Evolutionary conservation across 2,329 filamentous ascomycete species (phyloP).

Genomic region (Arthrinium phaeospermum): DNA sequence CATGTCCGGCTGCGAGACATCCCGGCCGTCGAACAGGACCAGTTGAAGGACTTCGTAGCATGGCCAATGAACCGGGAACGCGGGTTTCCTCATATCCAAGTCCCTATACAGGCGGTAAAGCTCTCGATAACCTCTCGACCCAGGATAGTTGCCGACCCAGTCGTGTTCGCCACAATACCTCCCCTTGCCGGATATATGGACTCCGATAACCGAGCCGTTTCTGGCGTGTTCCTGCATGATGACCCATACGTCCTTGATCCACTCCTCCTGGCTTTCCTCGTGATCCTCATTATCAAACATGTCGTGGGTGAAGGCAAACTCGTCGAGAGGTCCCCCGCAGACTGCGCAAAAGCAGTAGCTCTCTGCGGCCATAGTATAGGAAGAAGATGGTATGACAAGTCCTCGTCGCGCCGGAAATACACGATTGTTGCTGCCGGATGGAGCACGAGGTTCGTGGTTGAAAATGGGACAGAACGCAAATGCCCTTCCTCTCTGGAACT

Average conservation of each 20-base stretch:
- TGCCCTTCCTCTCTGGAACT: neutral
- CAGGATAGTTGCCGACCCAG: neutral
- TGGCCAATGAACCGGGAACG: neutral
- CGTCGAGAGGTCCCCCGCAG: neutral
- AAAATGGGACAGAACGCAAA: too few relatives aligned
- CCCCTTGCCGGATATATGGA: neutral
- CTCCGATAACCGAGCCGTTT: neutral
- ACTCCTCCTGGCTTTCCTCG: neutral
- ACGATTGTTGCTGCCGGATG: too few relatives aligned
- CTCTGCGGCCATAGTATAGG: neutral
- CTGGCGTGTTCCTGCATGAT: neutral
- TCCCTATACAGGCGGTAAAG: neutral
- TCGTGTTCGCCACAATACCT: neutral
- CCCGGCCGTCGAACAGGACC: neutral
- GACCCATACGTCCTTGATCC: neutral
- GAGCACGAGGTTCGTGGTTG: too few relatives aligned
- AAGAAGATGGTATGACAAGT: too few relatives aligned
- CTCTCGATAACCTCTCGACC: too few relatives aligned
- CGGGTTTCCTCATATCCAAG: neutral
- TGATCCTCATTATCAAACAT: neutral
- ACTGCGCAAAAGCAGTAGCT: neutral
- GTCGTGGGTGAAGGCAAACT: neutral
- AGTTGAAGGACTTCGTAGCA: neutral
- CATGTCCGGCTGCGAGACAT: neutral
- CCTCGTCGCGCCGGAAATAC: too few relatives aligned